Base-by-base conservation (phyloP, 495 filamentous ascomycete genomes). In the Rhypophila decipiens region DNA sequence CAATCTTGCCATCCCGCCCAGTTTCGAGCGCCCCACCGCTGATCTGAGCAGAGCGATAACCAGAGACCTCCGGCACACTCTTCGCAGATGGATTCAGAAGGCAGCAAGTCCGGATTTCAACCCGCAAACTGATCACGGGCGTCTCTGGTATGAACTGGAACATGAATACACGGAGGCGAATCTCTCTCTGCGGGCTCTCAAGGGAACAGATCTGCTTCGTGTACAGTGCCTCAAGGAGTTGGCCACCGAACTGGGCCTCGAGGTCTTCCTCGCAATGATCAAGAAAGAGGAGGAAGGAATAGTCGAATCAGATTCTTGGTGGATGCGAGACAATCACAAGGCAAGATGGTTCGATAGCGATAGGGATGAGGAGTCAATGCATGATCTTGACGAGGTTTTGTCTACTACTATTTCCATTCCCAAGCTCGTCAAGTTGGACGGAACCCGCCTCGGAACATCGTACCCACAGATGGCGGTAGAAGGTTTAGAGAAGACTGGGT, bases 91-190 rank as follows among this genome's bases (percentile, higher is more conserved):
- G 27, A 43, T 70, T 38, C 17, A 13, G 15, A 19, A 38, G 9
- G 8, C 36, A 7, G 12, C 12, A 38, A 17, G 9, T 13, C 15
- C 12, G 17, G n/a, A n/a, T n/a, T n/a, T n/a, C n/a, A n/a, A n/a
- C n/a, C n/a, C n/a, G n/a, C n/a, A n/a, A n/a, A n/a, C n/a, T 17
- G 36, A 46, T 2, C 29, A 47, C 0, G 33, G 39, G 4, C 40
- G 56, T 4, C 33, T 72, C 20, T 61, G 64, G n/a, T 72, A 71
- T 50, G 31, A 64, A 12, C 52, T 79, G 7, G 65, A 71, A 4
- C 70, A 79, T 42, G 40, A 70, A 42, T 79, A 80, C 51, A 68
- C 74, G 5, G 60, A 66, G n/a, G 59, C 62, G 12, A 70, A 57
- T 41, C 56, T 76, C 11, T 57, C 57, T 17, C 50, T 68, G 13